These are phyloP conservation scores for Aspergillus texensis DNA, from an alignment of 2,329 filamentous ascomycete species.

Conservation along the genomic window DNA sequence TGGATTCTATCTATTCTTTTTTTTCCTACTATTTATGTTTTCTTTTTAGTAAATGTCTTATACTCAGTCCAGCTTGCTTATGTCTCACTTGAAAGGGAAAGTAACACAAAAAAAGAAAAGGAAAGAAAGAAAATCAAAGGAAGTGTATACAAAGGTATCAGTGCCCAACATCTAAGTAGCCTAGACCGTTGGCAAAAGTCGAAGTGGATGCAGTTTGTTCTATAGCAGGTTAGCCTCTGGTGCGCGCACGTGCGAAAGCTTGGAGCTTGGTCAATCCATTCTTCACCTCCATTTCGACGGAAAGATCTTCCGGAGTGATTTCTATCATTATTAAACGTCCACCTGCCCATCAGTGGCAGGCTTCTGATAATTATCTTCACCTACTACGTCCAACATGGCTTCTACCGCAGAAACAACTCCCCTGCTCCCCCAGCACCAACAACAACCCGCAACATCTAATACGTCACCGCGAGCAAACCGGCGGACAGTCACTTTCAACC, in stretches of 20 bases:
- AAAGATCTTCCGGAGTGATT: constrained; percentile 1
- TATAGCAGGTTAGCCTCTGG: constrained; percentile 4
- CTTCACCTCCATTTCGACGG: constrained; percentile 12
- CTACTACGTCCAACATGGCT: constrained; percentile 31
- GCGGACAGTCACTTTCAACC: constrained; percentile 53
- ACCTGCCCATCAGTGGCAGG: constrained; percentile 21
- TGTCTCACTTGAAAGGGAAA: background rate
- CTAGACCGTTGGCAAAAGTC: background rate
- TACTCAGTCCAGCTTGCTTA: background rate
- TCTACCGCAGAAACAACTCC: constrained; percentile 46
- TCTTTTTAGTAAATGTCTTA: background rate
- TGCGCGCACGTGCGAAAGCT: constrained; percentile 28
- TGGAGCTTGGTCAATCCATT: constrained; percentile 16
- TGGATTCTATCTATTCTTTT: background rate
- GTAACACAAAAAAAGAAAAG: background rate
- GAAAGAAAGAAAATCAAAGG: background rate
- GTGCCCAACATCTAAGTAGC: background rate
- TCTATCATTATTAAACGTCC: constrained; percentile 1
- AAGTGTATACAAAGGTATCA: background rate
- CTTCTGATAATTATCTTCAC: constrained; percentile 14
- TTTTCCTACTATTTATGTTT: background rate
- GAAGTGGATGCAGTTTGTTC: background rate
- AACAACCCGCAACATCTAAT: constrained; percentile 30
- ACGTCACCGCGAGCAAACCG: constrained; percentile 44
- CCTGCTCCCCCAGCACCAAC: constrained; percentile 41